Base-by-base conservation (phyloP, 768 basidiomycete genomes). In the Russula lepida region DNA sequence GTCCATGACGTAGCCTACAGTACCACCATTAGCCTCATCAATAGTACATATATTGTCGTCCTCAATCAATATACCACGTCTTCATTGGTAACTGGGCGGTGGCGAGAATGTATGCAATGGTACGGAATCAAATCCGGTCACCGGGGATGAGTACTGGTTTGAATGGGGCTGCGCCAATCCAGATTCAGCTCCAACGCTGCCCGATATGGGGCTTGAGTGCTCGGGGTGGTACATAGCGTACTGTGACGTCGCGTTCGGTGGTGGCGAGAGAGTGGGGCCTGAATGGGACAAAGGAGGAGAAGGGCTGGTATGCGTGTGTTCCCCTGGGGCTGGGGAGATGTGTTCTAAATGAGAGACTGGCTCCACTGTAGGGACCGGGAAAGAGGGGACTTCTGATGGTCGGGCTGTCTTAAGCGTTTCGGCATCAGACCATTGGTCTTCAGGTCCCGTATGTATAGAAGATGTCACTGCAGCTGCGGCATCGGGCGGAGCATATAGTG, bases 401-500 rank as follows among this genome's bases (percentile, higher is more conserved):
- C 21, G 55, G 0, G 55, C 41, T 6, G 50, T 52, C 27, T 28
- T 56, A 25, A 57, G 62, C 1, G 62, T 58, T 17, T 6, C 46
- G 25, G 62, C 52, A 32, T 58, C 54, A 17, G 57, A 27, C 56
- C 51, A 63, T 28, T 63, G 52, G 46, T 63, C 57, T 19, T 49
- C 56, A 25, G 35, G 33, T 9, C 21, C 56, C 8, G 43, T n/a
- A 11, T 21, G n/a, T 27, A 30, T 9, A 37, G 56, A 48, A 8
- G 23, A n/a, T 9, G 51, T 58, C 28, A 13, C 61, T 11, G 56
- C 52, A 13, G n/a, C 46, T 21, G 57, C 62, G 0, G 30, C 52
- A 2, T 39, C 30, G 23, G 62, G 56, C 6, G 56, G 19, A 23
- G 37, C 56, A 17, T 63, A 63, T 9, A 58, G 21, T 2, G 57